phyloP scores from a whole-genome alignment of 2,329 filamentous ascomycete genomes.

The Microdochium paspali region DNA sequence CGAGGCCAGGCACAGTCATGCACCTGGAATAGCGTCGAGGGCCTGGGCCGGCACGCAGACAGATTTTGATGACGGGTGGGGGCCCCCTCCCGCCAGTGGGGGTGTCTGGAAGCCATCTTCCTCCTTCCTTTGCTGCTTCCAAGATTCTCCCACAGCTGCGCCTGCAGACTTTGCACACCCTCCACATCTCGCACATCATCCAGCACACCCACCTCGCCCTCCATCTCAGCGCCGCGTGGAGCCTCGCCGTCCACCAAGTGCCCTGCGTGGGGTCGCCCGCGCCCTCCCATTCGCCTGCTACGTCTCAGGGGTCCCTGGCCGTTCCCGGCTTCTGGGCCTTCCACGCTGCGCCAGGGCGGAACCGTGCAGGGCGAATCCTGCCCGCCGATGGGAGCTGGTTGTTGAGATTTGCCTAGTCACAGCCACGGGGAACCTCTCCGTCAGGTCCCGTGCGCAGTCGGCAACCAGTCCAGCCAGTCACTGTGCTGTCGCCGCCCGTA shows the following conservation, averaged over 20 bases:
- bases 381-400: background rate
- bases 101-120: background rate
- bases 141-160: background rate
- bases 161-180: background rate
- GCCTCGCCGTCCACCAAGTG: background rate
- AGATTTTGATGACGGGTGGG: background rate
- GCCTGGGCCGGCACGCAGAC: background rate
- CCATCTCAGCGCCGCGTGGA: background rate
- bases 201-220: background rate
- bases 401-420: background rate
- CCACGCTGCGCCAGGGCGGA: background rate
- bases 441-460: background rate
- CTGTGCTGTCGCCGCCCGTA: too few species aligned
- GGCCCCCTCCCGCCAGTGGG: background rate
- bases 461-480: background rate
- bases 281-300: background rate
- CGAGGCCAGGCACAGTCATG: background rate
- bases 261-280: background rate
- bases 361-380: too few species aligned
- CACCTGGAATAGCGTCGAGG: background rate
- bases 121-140: background rate
- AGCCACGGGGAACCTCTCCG: background rate
- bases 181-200: background rate
- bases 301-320: background rate
- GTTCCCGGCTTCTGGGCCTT: slow-evolving; percentile 1